A percentile compares a stretch with the other conserved stretches of the same genome.
Evolutionary conservation across 495 filamentous ascomycete species (phyloP).

Genomic region (Podospora australis): DNA sequence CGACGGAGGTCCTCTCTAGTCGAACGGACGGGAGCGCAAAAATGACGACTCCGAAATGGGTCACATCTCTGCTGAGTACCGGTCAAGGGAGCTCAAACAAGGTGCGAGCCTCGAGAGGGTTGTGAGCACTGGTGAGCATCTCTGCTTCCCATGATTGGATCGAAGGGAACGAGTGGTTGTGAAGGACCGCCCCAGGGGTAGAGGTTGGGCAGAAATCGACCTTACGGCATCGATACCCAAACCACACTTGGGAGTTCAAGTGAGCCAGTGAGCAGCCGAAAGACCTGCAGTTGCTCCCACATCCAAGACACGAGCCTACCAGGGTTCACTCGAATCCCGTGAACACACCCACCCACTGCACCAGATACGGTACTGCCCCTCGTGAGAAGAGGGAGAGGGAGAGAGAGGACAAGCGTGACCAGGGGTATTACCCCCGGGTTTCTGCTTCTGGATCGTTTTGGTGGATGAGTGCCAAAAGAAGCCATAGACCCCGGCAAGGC

Average conservation of each 20-base stretch:
- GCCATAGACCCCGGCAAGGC: conserved; percentile 11
- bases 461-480: conserved; percentile 6
- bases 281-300: conserved; percentile 24
- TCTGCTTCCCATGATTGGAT: conserved; percentile 23
- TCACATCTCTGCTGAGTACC: conserved; percentile 12
- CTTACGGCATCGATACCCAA: conserved; percentile 30
- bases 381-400: too few relatives aligned
- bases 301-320: conserved; percentile 16
- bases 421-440: conserved; percentile 12
- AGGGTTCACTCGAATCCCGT: conserved; percentile 22
- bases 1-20: too few relatives aligned
- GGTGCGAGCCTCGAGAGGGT: conserved; percentile 2
- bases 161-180: conserved; percentile 24
- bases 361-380: conserved; percentile 1
- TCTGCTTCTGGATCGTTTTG: too few relatives aligned
- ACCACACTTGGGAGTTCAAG: too few relatives aligned
- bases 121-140: conserved; percentile 4
- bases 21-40: not conserved
- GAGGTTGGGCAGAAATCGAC: conserved; percentile 36
- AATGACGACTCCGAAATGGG: too few relatives aligned
- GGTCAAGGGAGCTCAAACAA: conserved; percentile 6
- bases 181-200: conserved; percentile 20
- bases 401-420: conserved; percentile 10
- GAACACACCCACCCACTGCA: too few relatives aligned
- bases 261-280: conserved; percentile 26